A percentile compares a stretch with the other conserved stretches of the same genome.
These are phyloP conservation scores for Clausena lansium DNA, from an alignment of 345 rosid species.

Conservation along the genomic window DNA sequence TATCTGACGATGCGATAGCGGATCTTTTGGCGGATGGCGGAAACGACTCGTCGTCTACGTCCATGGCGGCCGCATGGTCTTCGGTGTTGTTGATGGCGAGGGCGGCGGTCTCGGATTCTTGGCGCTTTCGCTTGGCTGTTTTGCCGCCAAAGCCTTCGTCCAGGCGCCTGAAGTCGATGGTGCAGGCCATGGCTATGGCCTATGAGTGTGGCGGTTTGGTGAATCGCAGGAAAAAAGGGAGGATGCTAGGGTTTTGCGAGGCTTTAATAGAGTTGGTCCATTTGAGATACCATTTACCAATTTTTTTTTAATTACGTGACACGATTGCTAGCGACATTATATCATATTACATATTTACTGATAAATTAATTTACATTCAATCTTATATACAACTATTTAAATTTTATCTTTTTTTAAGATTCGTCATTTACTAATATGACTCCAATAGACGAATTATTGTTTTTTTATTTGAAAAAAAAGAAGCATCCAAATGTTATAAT, in stretches of 20 bases:
- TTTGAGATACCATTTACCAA: no score
- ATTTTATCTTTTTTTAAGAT: no score
- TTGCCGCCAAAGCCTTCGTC: conserved; percentile 99
- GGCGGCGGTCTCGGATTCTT: conserved; percentile 26
- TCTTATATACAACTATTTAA: no score
- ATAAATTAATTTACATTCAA: no score
- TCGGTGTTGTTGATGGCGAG: conserved; percentile 13
- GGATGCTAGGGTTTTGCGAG: not conserved
- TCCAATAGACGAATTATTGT: no score
- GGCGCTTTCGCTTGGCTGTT: conserved; percentile 82
- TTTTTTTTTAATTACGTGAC: no score
- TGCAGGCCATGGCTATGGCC: conserved; percentile 65
- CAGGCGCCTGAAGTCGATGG: conserved; percentile 73
- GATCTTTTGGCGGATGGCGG: conserved; percentile 70
- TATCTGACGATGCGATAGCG: conserved; percentile 63
- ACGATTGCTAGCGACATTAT: no score
- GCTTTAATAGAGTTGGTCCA: not conserved
- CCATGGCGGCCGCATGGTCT: conserved; percentile 51
- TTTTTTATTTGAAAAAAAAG: no score
- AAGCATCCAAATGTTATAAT: no score
- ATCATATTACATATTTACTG: no score
- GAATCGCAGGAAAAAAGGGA: no score
- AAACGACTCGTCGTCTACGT: conserved; percentile 39
- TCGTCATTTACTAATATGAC: no score
- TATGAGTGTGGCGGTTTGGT: not conserved